phyloP scores from a whole-genome alignment of 352 stramenopile genomes.

The Bremia lactucae region DNA sequence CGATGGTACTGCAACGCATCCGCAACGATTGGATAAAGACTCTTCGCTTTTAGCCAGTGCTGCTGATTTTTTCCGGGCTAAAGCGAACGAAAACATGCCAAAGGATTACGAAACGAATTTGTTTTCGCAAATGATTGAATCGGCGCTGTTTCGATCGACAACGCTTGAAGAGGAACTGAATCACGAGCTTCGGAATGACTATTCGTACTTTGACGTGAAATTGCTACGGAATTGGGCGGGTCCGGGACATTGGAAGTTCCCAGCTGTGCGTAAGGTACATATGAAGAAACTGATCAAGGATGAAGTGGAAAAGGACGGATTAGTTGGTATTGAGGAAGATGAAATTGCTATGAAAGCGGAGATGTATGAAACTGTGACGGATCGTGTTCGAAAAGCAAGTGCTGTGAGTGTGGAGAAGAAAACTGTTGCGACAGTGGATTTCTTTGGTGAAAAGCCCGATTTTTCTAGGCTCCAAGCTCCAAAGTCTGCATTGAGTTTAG shows the following conservation, averaged over 20 bases:
- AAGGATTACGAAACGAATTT: constrained; percentile 41
- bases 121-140: constrained; percentile 70
- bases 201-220: constrained; percentile 79
- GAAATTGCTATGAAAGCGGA: constrained; percentile 20
- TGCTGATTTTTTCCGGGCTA: constrained; percentile 52
- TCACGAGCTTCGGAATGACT: constrained; percentile 44
- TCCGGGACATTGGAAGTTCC: constrained; percentile 66
- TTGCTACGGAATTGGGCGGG: constrained; percentile 76
- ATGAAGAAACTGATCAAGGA: constrained; percentile 19
- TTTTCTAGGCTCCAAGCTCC: constrained; percentile 33
- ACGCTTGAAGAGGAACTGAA: constrained; percentile 30
- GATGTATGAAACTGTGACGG: constrained; percentile 4
- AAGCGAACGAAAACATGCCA: constrained; percentile 28
- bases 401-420: constrained; percentile 33
- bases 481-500: constrained; percentile 24
- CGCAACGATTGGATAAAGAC: constrained; percentile 16
- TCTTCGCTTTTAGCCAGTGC: constrained; percentile 25
- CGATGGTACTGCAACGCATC: constrained; percentile 6
- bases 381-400: constrained; percentile 13
- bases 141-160: constrained; percentile 48
- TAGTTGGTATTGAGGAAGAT: constrained; percentile 24
- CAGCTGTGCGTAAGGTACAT: constrained; percentile 38
- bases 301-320: constrained; percentile 16
- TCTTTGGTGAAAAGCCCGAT: constrained; percentile 41
- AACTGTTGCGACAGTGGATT: constrained; percentile 31